These are phyloP conservation scores for Pichia sp. DNA, from an alignment of 1,139 yeast species.

Conservation along the genomic window DNA sequence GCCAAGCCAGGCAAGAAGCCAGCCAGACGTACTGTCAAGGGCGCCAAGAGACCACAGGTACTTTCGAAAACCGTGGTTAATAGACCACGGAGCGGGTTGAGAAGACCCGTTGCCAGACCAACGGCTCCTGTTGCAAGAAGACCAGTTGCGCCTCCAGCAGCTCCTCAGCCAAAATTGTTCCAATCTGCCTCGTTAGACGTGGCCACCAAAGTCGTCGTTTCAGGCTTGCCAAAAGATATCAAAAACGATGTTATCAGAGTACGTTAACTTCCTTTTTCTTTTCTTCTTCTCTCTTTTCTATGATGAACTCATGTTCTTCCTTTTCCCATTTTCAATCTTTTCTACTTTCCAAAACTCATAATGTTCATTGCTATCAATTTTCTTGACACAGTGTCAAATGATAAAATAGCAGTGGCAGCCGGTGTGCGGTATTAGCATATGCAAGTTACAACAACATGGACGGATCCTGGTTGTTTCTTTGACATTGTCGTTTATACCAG, in stretches of 20 bases:
- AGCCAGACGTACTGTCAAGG: conserved; percentile 33
- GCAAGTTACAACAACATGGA: too few relatives aligned
- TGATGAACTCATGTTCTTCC: not conserved
- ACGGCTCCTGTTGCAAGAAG: conserved; percentile 15
- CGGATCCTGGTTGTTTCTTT: too few relatives aligned
- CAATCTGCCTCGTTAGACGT: conserved; percentile 40
- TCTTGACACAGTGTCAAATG: conserved; percentile 1
- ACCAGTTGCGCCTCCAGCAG: conserved; percentile 18
- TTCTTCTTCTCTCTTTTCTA: conserved; percentile 1
- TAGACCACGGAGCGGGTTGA: conserved; percentile 6
- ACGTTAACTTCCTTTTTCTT: conserved; percentile 40
- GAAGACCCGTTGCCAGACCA: not conserved
- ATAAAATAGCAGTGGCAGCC: not conserved
- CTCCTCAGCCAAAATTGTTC: conserved; percentile 2
- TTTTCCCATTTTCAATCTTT: conserved; percentile 38
- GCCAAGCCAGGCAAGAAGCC: conserved; percentile 25
- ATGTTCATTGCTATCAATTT: conserved; percentile 1
- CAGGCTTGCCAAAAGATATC: conserved; percentile 76
- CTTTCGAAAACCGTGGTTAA: conserved; percentile 22
- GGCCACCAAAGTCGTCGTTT: conserved; percentile 71
- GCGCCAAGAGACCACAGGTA: conserved; percentile 31
- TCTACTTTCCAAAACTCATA: conserved; percentile 39
- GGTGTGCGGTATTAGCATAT: too few relatives aligned
- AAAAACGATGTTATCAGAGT: conserved; percentile 76
- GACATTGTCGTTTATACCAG: too few relatives aligned